A percentile compares a stretch with the other conserved stretches of the same genome.
Conservation (phyloP, 805 yeast genomes). For the Kregervanrija fluxuum region DNA sequence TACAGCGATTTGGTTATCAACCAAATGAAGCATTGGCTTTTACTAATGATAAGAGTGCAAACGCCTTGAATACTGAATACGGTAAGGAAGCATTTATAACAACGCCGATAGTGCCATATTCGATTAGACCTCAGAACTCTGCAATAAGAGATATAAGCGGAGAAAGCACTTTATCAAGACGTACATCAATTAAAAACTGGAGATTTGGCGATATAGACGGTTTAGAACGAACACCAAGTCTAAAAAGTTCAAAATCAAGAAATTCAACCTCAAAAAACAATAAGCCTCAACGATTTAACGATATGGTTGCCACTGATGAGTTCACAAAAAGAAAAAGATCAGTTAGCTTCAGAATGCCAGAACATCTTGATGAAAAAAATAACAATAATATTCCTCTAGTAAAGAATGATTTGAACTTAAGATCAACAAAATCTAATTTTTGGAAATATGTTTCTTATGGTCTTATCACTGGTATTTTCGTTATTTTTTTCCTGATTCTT, state of each 20-base stretch:
- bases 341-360: conserved; percentile 3
- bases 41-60: no score
- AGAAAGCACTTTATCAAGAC: no score
- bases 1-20: conserved; percentile 18
- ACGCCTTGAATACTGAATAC: no score
- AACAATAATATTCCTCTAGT: no score
- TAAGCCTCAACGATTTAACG: not conserved
- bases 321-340: not conserved
- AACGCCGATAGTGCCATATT: no score
- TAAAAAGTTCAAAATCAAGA: not conserved
- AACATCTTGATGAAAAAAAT: not conserved
- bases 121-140: no score
- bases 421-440: not conserved
- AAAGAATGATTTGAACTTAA: no score
- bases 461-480: not conserved
- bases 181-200: not conserved
- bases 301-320: no score
- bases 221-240: not conserved
- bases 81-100: no score
- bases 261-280: not conserved
- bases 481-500: conserved; percentile 1
- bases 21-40: conserved; percentile 7
- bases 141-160: no score
- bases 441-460: conserved; percentile 10
- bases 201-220: conserved; percentile 7